These are phyloP conservation scores for Hura crepitans DNA, from an alignment of 441 rosid species.

Conservation along the genomic window DNA sequence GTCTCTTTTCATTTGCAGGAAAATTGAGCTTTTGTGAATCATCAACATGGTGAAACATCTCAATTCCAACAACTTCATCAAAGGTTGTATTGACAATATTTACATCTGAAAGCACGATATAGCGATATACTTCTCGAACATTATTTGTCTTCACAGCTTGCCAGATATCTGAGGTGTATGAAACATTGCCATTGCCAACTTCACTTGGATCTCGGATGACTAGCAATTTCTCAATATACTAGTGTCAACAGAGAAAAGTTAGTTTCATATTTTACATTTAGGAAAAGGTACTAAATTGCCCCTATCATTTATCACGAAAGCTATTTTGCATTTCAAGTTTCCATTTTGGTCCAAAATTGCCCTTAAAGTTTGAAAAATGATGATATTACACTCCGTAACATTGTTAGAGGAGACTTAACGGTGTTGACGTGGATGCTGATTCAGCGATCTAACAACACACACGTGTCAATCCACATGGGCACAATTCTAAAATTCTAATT, in stretches of 20 bases:
- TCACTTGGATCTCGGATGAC: slow-evolving; percentile 40
- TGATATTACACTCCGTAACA: no score
- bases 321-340: no score
- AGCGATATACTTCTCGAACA: slow-evolving; percentile 68
- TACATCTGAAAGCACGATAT: slow-evolving; percentile 48
- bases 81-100: slow-evolving; percentile 56
- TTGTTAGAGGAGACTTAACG: no score
- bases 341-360: no score
- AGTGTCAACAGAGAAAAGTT: slow-evolving; percentile 19
- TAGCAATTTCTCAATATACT: slow-evolving; percentile 75
- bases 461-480: no score
- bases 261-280: slow-evolving; percentile 14
- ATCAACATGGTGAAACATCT: slow-evolving; percentile 38
- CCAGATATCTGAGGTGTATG: slow-evolving; percentile 48
- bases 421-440: no score
- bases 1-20: slow-evolving; percentile 29
- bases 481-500: no score
- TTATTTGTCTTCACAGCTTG: slow-evolving; percentile 65
- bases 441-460: no score
- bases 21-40: slow-evolving; percentile 28
- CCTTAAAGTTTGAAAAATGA: no score
- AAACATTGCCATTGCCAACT: slow-evolving; percentile 25
- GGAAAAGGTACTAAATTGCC: no score
- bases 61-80: slow-evolving; percentile 45
- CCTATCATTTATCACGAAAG: no score